Conservation (phyloP, 176 grass and related monocot species). For the Luzula sylvatica region DNA sequence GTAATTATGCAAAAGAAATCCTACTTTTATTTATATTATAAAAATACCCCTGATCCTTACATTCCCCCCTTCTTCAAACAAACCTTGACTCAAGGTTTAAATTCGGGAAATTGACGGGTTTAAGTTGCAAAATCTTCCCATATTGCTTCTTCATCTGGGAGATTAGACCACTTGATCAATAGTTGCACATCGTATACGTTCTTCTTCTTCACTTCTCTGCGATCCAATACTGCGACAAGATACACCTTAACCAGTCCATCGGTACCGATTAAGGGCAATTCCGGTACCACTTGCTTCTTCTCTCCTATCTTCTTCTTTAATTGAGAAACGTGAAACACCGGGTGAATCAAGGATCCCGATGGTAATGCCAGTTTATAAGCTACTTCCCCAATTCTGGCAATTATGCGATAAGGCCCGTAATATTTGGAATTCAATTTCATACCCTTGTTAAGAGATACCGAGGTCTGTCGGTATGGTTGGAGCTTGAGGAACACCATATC, state of each 20-base stretch:
- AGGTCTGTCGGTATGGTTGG: not conserved
- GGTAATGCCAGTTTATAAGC: not conserved
- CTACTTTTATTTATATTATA: no score
- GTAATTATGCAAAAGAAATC: no score
- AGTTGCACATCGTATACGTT: not conserved
- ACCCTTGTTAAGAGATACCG: not conserved
- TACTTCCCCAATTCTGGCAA: not conserved
- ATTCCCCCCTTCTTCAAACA: no score
- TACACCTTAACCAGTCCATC: not conserved
- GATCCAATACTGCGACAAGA: not conserved
- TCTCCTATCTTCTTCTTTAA: conserved; percentile 2
- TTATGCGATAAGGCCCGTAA: not conserved
- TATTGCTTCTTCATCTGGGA: not conserved
- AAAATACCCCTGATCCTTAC: no score
- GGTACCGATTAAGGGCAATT: no score
- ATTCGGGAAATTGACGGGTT: not conserved
- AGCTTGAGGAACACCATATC: conserved; percentile 1
- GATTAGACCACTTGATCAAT: not conserved
- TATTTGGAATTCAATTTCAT: not conserved
- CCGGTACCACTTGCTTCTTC: not conserved
- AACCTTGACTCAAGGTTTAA: no score
- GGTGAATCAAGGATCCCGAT: not conserved
- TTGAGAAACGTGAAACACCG: not conserved
- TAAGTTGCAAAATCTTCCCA: not conserved
- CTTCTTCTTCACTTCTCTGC: not conserved